Percentiles rank a stretch among this genome's conserved stretches.
These are phyloP conservation scores for Talaromyces amestolkiae DNA, from an alignment of 2,329 filamentous ascomycete species.

Conservation along the genomic window DNA sequence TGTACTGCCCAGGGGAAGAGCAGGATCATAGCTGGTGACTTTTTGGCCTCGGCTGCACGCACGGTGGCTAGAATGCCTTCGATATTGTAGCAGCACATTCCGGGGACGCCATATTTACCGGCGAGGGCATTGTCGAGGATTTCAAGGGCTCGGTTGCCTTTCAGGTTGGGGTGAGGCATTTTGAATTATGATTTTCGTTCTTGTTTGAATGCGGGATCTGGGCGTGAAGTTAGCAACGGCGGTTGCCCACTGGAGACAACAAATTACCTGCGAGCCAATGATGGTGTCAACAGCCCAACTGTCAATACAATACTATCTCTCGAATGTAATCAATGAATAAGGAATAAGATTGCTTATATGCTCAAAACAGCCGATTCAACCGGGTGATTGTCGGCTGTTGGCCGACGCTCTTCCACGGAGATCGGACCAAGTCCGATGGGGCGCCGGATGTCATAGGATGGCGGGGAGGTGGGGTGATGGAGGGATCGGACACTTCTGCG, in stretches of 20 bases:
- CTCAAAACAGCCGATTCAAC: neutral
- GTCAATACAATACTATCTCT: neutral
- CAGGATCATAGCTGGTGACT: slow-evolving; percentile 67
- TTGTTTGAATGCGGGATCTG: neutral
- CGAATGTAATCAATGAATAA: neutral
- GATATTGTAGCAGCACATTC: slow-evolving; percentile 66
- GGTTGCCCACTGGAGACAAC: neutral
- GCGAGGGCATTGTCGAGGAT: slow-evolving; percentile 58
- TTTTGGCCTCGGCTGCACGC: slow-evolving; percentile 65
- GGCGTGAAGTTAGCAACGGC: neutral
- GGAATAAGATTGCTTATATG: neutral
- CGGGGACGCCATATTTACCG: slow-evolving; percentile 59
- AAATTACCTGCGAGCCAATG: neutral
- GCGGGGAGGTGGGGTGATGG: slow-evolving; percentile 3
- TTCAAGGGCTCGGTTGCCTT: slow-evolving; percentile 52
- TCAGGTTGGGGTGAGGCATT: slow-evolving; percentile 40
- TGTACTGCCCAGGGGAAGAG: slow-evolving; percentile 72
- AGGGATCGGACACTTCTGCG: slow-evolving; percentile 13
- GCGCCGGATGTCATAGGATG: neutral
- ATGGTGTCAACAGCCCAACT: neutral
- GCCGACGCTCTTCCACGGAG: neutral
- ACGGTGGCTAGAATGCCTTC: slow-evolving; percentile 69
- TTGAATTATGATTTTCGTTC: neutral
- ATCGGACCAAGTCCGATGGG: slow-evolving; percentile 18
- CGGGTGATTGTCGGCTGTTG: slow-evolving; percentile 11